These are phyloP conservation scores for Cryphonectria naterciae DNA, from an alignment of 2,329 filamentous ascomycete genomes.

Conservation along the genomic window DNA sequence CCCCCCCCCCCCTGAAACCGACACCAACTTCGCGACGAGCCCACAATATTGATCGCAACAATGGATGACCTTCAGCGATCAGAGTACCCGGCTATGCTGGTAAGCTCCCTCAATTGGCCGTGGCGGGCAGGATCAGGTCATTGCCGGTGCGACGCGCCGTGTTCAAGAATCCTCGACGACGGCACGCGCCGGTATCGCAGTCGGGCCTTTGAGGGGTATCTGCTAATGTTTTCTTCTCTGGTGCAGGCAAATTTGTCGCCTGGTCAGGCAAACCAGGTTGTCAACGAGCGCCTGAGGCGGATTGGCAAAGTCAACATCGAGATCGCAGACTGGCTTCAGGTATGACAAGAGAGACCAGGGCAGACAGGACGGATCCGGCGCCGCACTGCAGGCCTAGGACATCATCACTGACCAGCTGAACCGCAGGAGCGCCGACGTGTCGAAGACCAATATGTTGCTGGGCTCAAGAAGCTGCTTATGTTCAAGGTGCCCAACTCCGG, in stretches of 20 bases:
- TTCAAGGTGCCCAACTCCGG: conserved; percentile 74
- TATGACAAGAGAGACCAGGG: conserved; percentile 48
- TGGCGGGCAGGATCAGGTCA: conserved; percentile 8
- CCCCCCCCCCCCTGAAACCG: conserved; percentile 10
- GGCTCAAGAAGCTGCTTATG: conserved; percentile 78
- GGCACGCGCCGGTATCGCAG: not conserved
- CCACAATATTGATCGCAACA: conserved; percentile 30
- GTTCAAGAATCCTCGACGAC: not conserved
- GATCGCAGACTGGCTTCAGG: conserved; percentile 96
- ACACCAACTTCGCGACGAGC: conserved; percentile 31
- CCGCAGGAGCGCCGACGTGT: conserved; percentile 85
- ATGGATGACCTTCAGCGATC: conserved; percentile 81
- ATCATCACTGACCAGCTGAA: conserved; percentile 29
- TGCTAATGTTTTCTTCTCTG: conserved; percentile 29
- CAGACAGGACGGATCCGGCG: not conserved
- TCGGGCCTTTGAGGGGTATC: not conserved
- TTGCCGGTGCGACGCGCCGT: conserved; percentile 15
- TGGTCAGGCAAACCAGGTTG: conserved; percentile 75
- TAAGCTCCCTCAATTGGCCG: conserved; percentile 47
- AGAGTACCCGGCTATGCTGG: conserved; percentile 94
- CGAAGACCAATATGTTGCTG: conserved; percentile 86
- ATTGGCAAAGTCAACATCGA: conserved; percentile 86
- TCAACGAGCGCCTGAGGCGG: conserved; percentile 86
- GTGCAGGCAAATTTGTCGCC: conserved; percentile 78
- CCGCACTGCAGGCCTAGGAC: not conserved